Evolutionary conservation across 306 rosid species (phyloP), one percentile per base, ranked within the genome.

Genomic region (Pachyrhizus erosus): DNA sequence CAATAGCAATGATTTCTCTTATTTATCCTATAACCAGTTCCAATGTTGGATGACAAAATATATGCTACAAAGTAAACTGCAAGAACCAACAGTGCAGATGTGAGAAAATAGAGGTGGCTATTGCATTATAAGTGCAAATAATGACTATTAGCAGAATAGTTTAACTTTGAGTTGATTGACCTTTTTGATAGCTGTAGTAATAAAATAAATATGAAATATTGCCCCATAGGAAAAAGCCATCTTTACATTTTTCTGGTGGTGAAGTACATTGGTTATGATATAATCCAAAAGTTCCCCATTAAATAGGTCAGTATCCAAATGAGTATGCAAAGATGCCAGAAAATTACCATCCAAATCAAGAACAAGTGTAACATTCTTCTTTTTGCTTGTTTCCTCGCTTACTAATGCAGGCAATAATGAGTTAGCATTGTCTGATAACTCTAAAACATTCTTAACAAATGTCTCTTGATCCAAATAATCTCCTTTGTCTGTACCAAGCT

Each of bases 341-440:
- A 68, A 70, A 75, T 85, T 91, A 92, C 98, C 98, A 86, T 94
- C 98, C 93, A 94, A 88, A 92, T 94, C 98, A 84, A 94, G 98
- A 68, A 90, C 96, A 68, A 94, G 89, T 65, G 97, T 94, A 48
- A 88, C 81, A 21, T 68, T 71, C 88, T 89, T 94, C 82, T 52
- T 82, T 76, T 81, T 89, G 40, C 84, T 54, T 77, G 85, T 60
- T 83, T 92, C 94, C 84, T 81, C 79, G 93, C 84, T 84, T 46
- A 54, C 83, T 68, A 88, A 85, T 75, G 87, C 88, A 87, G 92
- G 89, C 84, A 92, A 77, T 1, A 1, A 3, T 75, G 85, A 27
- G 88, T 86, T 48, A 31, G 86, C 87, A 64, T 89, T 94, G 57
- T 91, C 94, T 34, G 97, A 87, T 74, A 87, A 74, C 79, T 89